These are phyloP conservation scores for Entomortierella beljakovae DNA, from an alignment of 192 early-diverging fungal species.

Conservation along the genomic window DNA sequence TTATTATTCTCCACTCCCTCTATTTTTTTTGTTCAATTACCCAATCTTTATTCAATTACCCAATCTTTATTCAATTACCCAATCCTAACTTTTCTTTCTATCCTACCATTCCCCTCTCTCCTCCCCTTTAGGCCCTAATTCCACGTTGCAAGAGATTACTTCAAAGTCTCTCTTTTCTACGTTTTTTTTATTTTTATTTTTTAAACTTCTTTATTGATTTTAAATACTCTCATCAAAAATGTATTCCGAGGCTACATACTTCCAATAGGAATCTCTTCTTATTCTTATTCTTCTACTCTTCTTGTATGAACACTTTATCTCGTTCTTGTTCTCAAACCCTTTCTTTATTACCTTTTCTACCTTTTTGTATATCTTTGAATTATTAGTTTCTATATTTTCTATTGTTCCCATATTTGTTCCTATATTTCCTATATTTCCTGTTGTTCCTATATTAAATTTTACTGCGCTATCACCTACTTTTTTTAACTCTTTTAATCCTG, in stretches of 20 bases:
- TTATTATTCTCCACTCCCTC: too few species aligned
- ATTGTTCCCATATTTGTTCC: background rate
- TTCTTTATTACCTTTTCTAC: too few species aligned
- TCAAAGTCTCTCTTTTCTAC: background rate
- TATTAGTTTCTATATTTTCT: background rate
- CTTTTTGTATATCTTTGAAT: background rate
- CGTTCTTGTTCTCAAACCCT: too few species aligned
- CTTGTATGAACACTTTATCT: too few species aligned
- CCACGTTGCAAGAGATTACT: background rate
- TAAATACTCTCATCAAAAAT: conserved; percentile 5
- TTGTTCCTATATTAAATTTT: background rate
- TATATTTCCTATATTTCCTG: background rate
- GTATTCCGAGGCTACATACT: conserved; percentile 23
- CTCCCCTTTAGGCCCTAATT: background rate
- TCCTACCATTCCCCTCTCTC: background rate
- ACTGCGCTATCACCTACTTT: conserved; percentile 8
- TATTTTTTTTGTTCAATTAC: background rate
- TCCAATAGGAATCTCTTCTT: conserved; percentile 26
- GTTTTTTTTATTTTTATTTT: conserved; percentile 14
- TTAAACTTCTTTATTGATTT: background rate
- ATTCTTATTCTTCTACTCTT: background rate
- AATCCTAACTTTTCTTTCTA: too few species aligned
- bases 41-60: background rate
- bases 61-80: background rate
- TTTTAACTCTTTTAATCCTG: background rate